These are phyloP conservation scores for Alternaria alternata DNA, from an alignment of 2,329 filamentous ascomycete genomes.

Conservation along the genomic window DNA sequence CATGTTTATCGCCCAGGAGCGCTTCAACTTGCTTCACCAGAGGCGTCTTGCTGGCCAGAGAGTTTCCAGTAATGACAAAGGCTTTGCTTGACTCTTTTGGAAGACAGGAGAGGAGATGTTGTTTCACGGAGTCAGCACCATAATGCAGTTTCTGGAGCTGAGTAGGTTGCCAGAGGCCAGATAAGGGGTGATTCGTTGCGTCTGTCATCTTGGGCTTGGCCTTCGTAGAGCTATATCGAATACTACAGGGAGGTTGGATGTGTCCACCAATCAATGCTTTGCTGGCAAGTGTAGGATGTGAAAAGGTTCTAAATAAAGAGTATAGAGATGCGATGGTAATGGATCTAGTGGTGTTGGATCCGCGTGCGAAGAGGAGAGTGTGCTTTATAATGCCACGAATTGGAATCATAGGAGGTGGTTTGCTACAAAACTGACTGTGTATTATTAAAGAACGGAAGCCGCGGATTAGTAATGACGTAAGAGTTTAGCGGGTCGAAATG, in stretches of 20 bases:
- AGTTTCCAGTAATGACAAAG: conserved; percentile 65
- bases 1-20: conserved; percentile 57
- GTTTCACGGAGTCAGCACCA: conserved; percentile 57
- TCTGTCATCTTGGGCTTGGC: conserved; percentile 50
- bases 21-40: conserved; percentile 62
- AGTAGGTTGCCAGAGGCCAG: conserved; percentile 61
- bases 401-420: background rate
- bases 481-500: background rate
- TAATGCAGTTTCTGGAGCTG: conserved; percentile 61
- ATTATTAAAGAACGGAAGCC: background rate
- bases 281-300: background rate
- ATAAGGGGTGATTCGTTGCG: conserved; percentile 54
- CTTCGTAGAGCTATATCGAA: conserved; percentile 7
- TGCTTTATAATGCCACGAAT: background rate
- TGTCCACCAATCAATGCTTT: background rate
- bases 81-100: conserved; percentile 59
- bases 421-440: background rate
- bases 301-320: background rate
- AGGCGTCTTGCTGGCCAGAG: conserved; percentile 62
- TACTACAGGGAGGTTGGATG: background rate
- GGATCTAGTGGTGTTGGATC: background rate
- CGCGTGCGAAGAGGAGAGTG: background rate
- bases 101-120: conserved; percentile 57
- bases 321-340: background rate
- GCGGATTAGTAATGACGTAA: conserved; percentile 20